Base-by-base conservation (phyloP, 495 filamentous ascomycete species). In the Neurospora sp. region DNA sequence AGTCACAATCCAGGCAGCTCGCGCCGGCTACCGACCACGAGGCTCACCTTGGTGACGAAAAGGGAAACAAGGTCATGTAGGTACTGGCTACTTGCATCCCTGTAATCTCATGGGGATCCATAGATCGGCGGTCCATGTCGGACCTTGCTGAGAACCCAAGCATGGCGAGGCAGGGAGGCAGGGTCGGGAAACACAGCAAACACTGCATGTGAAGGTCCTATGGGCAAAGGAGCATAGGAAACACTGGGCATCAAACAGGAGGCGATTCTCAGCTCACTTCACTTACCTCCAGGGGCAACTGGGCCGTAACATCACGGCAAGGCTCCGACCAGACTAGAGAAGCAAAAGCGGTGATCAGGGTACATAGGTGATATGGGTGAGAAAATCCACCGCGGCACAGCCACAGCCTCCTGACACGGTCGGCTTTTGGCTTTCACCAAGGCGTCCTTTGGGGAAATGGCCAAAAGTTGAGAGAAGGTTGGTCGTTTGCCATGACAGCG, bases 1-100 rank as follows among this genome's bases (percentile, higher is more conserved):
- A 77, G 74, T 76, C 75, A 73, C 68, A 3, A 59, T 70, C 72
- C 69, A 76, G 74, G 74, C 74, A 76, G 72, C 72, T 35, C 72
- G 74, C 75, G 44, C 73, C 69, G 68, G 40, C 73, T 44, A 48
- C 73, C 70, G 70, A 72, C 27, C 39, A 39, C 40, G 44, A 71
- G 40, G 69, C 69, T 71, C 20, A 46, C 53, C 53, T 66, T 66
- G 53, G 27, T 66, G 53, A 66, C 53, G 6, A 66, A 66, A 66
- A 66, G 53, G 53, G 53, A 66, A 66, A 66, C 53, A 66, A 66
- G 53, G 53, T 9, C 53, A 35, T 66, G 53, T 35, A 66, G 14
- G 53, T 66, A 66, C 53, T 66, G 53, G 53, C 53, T 66, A 66
- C 53, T 66, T 66, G 53, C 53, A 66, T 18, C 53, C 53, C 53